phyloP scores from a whole-genome alignment of 2,329 filamentous ascomycete species.

The Zymoseptoria ardabiliae region DNA sequence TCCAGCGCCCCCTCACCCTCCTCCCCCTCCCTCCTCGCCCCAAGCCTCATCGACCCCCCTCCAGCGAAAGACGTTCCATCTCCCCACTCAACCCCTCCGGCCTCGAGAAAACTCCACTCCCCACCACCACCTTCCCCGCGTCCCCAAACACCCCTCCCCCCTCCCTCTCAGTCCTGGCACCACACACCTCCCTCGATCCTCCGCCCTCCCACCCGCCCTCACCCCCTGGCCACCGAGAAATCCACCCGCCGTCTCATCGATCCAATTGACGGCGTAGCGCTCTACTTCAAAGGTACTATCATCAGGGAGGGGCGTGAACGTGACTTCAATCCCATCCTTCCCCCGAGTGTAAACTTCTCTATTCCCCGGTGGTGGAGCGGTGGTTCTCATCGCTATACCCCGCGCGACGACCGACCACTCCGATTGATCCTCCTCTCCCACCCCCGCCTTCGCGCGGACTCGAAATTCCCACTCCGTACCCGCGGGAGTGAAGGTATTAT shows the following conservation, averaged over 20 bases:
- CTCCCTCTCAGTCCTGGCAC: constrained; percentile 4
- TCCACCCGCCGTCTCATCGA: constrained; percentile 6
- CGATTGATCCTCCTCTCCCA: constrained; percentile 3
- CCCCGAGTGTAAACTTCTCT: constrained; percentile 4
- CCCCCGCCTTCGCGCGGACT: constrained; percentile 7
- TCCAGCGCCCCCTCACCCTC: neutral
- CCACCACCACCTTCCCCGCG: constrained; percentile 3
- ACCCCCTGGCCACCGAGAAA: constrained; percentile 8
- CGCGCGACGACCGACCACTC: constrained; percentile 8
- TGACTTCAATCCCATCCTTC: constrained; percentile 4
- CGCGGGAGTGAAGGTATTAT: constrained; percentile 10
- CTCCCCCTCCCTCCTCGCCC: too few species aligned
- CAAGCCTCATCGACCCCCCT: too few species aligned
- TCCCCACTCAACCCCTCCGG: neutral
- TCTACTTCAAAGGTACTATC: constrained; percentile 9
- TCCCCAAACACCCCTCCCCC: constrained; percentile 2
- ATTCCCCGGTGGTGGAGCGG: constrained; percentile 7
- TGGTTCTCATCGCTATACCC: constrained; percentile 3
- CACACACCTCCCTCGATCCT: neutral
- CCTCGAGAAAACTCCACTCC: constrained; percentile 9
- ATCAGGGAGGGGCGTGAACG: constrained; percentile 3
- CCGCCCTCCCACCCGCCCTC: neutral
- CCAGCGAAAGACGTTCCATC: too few species aligned
- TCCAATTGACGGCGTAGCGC: constrained; percentile 11
- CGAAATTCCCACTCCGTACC: constrained; percentile 12